Evolutionary conservation across 176 grass and related monocot species (phyloP).

Genomic region (Juncus effusus): DNA sequence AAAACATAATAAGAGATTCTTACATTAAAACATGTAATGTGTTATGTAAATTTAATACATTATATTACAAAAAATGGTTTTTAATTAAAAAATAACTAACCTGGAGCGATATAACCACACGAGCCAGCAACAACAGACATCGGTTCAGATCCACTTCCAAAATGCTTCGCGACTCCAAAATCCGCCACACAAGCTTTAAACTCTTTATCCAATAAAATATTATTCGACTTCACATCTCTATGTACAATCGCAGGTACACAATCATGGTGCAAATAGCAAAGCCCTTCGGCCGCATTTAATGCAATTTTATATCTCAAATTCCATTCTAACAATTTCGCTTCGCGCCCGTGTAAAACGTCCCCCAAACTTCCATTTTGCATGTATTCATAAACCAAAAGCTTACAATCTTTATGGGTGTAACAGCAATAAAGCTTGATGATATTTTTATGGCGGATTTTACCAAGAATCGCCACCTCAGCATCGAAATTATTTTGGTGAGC

Average conservation of each 20-base stretch:
- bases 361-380: slow-evolving; percentile 95
- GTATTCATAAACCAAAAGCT: slow-evolving; percentile 82
- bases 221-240: slow-evolving; percentile 92
- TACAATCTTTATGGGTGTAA: slow-evolving; percentile 27
- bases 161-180: slow-evolving; percentile 65
- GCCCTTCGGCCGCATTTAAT: slow-evolving; percentile 58
- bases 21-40: slow-evolving; percentile 3
- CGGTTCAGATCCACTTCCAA: slow-evolving; percentile 14
- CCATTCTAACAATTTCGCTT: slow-evolving; percentile 51
- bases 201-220: slow-evolving; percentile 72
- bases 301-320: slow-evolving; percentile 54
- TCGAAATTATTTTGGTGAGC: slow-evolving; percentile 23
- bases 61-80: not conserved
- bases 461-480: slow-evolving; percentile 28
- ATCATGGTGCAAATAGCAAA: slow-evolving; percentile 86
- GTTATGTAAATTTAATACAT: not conserved
- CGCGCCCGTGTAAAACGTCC: slow-evolving; percentile 53
- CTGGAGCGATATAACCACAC: slow-evolving; percentile 87
- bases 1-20: not conserved
- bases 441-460: slow-evolving; percentile 75
- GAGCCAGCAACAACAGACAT: slow-evolving; percentile 80
- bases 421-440: slow-evolving; percentile 81
- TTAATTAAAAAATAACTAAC: slow-evolving; percentile 26
- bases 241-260: slow-evolving; percentile 64
- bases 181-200: slow-evolving; percentile 65